Percentiles rank a stretch among this genome's conserved stretches.
Conservation (phyloP, 202 grass and related monocot species). For the Setaria italica region DNA sequence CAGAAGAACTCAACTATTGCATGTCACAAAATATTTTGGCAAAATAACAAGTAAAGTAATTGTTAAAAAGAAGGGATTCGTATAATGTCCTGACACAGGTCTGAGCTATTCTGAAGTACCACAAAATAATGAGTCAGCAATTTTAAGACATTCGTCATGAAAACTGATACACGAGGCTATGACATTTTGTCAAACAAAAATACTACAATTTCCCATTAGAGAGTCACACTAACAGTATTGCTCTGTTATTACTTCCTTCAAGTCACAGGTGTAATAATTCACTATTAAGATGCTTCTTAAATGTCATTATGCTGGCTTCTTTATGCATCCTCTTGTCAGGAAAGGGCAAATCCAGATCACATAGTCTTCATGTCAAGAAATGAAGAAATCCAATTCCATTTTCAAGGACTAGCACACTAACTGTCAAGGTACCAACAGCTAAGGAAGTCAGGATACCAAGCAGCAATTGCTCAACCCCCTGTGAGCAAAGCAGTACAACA, state of each 20-base stretch:
- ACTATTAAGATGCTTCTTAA: background rate
- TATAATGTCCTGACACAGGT: background rate
- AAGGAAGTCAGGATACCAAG: background rate
- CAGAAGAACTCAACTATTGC: no score
- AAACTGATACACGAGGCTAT: background rate
- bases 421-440: background rate
- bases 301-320: background rate
- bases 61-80: background rate
- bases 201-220: background rate
- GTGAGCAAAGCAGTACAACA: background rate
- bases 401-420: background rate
- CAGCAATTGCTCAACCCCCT: background rate
- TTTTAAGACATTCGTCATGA: constrained; percentile 1
- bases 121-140: constrained; percentile 8
- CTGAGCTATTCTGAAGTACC: background rate
- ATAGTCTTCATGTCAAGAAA: background rate
- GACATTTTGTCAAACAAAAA: background rate
- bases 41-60: background rate
- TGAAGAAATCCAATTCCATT: background rate
- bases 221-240: background rate
- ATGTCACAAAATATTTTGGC: background rate
- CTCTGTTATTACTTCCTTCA: background rate
- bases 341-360: background rate
- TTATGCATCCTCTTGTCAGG: no score
- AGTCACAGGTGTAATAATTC: background rate